Conservation (phyloP, 495 filamentous ascomycete genomes). For the Daldinia caldariorum region DNA sequence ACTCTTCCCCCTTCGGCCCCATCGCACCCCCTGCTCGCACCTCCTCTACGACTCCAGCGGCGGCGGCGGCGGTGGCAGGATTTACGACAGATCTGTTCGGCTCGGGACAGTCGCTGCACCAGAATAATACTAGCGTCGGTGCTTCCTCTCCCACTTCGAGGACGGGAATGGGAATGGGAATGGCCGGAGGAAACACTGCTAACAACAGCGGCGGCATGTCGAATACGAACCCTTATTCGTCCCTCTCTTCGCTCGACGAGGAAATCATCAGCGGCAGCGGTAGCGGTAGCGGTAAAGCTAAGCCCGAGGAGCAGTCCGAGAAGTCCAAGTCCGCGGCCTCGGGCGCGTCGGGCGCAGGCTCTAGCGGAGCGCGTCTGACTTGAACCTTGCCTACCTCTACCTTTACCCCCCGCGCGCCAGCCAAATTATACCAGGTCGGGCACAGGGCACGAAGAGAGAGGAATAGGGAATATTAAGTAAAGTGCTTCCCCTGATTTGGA, state of each 20-base stretch:
- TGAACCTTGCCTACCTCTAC: not conserved
- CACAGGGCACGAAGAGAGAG: no score
- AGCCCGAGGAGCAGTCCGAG: constrained; percentile 1
- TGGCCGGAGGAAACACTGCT: not conserved
- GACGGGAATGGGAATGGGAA: not conserved
- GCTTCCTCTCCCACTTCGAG: no score
- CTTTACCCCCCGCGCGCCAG: no score
- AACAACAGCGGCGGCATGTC: not conserved
- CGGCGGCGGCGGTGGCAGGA: no score
- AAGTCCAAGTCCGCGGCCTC: no score
- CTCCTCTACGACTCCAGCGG: constrained; percentile 2
- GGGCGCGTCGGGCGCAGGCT: not conserved
- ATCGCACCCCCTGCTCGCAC: constrained; percentile 35
- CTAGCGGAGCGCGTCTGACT: constrained; percentile 26
- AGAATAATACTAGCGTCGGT: no score
- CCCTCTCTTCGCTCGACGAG: constrained; percentile 30
- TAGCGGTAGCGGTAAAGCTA: not conserved
- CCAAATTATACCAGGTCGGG: no score
- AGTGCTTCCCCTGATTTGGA: not conserved
- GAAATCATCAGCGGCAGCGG: not conserved
- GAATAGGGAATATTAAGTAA: no score
- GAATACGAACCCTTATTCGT: constrained; percentile 29
- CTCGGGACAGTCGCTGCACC: constrained; percentile 1
- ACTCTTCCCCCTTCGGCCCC: constrained; percentile 41
- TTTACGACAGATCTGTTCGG: not conserved